These are phyloP conservation scores for Colletotrichum melonis DNA, from an alignment of 2,329 filamentous ascomycete species.

Conservation along the genomic window DNA sequence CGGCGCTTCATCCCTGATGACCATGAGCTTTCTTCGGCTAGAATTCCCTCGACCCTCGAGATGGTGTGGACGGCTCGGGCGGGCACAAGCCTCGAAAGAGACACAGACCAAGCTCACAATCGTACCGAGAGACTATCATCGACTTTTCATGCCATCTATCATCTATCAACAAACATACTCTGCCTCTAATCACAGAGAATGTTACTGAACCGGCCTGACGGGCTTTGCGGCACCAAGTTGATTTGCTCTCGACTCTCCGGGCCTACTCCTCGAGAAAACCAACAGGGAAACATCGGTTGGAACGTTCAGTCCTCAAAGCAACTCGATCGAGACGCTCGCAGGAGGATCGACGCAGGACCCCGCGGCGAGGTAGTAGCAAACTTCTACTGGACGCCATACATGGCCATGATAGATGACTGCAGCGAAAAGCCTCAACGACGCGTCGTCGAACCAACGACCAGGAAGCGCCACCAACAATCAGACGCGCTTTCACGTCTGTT, in stretches of 20 bases:
- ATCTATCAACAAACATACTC: slow-evolving; percentile 3
- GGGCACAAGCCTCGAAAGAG: neutral
- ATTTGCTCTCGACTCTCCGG: slow-evolving; percentile 5
- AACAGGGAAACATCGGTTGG: slow-evolving; percentile 5
- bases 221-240: neutral
- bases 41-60: neutral
- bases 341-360: slow-evolving; percentile 21
- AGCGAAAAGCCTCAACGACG: slow-evolving; percentile 19
- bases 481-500: neutral
- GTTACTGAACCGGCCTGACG: neutral
- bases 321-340: slow-evolving; percentile 24
- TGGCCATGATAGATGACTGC: slow-evolving; percentile 12
- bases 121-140: neutral
- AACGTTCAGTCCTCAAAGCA: neutral
- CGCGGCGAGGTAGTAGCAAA: neutral
- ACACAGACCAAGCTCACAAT: neutral
- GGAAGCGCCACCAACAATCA: slow-evolving; percentile 14
- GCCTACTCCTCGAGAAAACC: neutral
- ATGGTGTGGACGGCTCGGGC: slow-evolving; percentile 3
- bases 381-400: slow-evolving; percentile 1
- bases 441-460: slow-evolving; percentile 19
- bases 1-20: slow-evolving; percentile 15
- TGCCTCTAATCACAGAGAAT: neutral
- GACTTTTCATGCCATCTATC: slow-evolving; percentile 15
- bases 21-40: neutral